Evolutionary conservation across 106 monocot genomes (phyloP).

Genomic region (Platanthera guangdongensis): DNA sequence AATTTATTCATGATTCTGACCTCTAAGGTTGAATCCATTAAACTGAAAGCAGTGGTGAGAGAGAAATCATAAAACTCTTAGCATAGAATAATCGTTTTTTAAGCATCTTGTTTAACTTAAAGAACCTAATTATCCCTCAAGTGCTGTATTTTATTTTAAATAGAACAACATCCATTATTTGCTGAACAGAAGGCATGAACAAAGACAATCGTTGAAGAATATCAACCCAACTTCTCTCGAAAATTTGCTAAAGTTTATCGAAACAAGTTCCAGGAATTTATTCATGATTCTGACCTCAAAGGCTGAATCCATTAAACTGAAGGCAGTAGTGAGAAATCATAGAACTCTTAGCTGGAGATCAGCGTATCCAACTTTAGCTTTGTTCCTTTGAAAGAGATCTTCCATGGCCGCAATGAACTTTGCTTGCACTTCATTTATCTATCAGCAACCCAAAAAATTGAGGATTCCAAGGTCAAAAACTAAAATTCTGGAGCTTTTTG

Average conservation of each 20-base stretch:
- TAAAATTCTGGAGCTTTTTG: neutral
- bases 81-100: neutral
- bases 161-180: neutral
- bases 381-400: constrained; percentile 18
- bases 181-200: neutral
- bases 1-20: neutral
- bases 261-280: neutral
- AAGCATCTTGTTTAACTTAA: no score
- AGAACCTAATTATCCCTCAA: no score
- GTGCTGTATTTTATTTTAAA: no score
- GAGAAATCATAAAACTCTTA: constrained; percentile 17
- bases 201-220: neutral
- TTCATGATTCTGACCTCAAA: neutral
- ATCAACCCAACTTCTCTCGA: neutral
- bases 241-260: neutral
- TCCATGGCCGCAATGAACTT: constrained; percentile 12
- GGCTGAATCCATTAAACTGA: neutral
- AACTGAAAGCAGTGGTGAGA: neutral
- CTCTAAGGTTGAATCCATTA: neutral
- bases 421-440: constrained; percentile 20
- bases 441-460: neutral
- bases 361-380: constrained; percentile 11
- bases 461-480: neutral
- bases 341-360: constrained; percentile 15
- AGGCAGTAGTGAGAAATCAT: constrained; percentile 1